A percentile compares a stretch with the other conserved stretches of the same genome.
Evolutionary conservation across 495 filamentous ascomycete genomes (phyloP).

Genomic region (Penicillium subrubescens): DNA sequence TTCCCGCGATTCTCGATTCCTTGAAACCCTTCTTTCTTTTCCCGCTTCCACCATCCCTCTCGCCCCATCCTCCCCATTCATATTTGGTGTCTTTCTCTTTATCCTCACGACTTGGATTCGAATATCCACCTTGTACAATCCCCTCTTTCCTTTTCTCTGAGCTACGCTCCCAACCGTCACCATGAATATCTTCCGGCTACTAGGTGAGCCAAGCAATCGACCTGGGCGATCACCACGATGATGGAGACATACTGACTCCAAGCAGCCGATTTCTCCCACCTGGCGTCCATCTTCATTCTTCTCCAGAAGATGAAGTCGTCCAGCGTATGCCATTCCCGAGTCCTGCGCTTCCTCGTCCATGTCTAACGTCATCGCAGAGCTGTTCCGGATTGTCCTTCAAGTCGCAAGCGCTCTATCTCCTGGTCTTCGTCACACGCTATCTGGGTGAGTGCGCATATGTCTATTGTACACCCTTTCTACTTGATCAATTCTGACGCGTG

Average conservation of each 20-base stretch:
- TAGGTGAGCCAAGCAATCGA: conserved; percentile 59
- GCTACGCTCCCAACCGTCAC: conserved; percentile 16
- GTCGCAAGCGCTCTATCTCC: conserved; percentile 88
- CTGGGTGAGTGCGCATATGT: conserved; percentile 59
- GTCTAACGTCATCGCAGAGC: conserved; percentile 59
- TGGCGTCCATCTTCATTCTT: conserved; percentile 91
- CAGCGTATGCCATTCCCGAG: conserved; percentile 58
- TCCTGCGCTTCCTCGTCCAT: background rate
- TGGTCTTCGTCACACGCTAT: conserved; percentile 92
- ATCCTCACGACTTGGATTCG: background rate
- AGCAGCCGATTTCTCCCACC: conserved; percentile 88
- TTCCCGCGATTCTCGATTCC: background rate
- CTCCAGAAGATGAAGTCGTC: conserved; percentile 93
- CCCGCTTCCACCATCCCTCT: background rate
- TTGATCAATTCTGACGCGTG: conserved; percentile 7
- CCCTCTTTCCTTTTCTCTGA: background rate
- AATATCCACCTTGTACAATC: background rate
- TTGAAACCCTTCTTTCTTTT: background rate
- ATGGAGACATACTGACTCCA: conserved; percentile 12
- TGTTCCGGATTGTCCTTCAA: conserved; percentile 98
- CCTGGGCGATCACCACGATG: background rate
- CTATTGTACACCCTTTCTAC: background rate
- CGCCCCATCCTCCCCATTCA: background rate
- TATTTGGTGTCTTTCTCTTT: background rate
- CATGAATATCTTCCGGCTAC: conserved; percentile 90